These are phyloP conservation scores for Jaenimonas drosophilae DNA, from an alignment of 208 protist species.

Conservation along the genomic window DNA sequence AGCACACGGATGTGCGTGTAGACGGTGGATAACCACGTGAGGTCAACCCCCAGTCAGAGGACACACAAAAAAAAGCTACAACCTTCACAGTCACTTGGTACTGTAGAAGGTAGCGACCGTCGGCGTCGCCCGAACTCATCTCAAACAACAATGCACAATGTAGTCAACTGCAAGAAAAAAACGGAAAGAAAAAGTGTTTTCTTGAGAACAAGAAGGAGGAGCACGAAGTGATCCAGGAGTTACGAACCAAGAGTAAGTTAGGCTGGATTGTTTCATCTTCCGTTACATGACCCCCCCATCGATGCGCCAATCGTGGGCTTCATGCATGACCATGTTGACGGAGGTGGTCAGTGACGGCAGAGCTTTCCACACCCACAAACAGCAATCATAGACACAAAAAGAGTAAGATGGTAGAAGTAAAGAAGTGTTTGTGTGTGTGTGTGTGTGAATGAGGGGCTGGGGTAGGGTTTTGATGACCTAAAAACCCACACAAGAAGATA, in stretches of 20 bases:
- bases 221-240: not conserved
- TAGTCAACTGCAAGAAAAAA: conserved; percentile 3
- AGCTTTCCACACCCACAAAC: too few relatives aligned
- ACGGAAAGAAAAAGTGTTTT: conserved; percentile 6
- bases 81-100: not conserved
- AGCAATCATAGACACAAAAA: too few relatives aligned
- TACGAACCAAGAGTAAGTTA: not conserved
- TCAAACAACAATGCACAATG: not conserved
- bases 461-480: not conserved
- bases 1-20: not conserved
- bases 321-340: not conserved
- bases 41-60: not conserved
- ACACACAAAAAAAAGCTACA: not conserved
- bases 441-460: not conserved
- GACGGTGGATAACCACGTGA: not conserved
- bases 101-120: too few relatives aligned
- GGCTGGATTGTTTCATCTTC: not conserved
- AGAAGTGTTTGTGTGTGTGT: conserved; percentile 5
- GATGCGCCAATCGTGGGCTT: not conserved
- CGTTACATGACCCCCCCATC: not conserved
- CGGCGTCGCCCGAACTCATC: too few relatives aligned
- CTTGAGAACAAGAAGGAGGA: not conserved
- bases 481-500: not conserved
- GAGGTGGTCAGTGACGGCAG: too few relatives aligned
- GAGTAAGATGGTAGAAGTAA: not conserved